These are phyloP conservation scores for Pseudogymnoascus sp. DNA, from an alignment of 2,329 filamentous ascomycete genomes.

Conservation along the genomic window DNA sequence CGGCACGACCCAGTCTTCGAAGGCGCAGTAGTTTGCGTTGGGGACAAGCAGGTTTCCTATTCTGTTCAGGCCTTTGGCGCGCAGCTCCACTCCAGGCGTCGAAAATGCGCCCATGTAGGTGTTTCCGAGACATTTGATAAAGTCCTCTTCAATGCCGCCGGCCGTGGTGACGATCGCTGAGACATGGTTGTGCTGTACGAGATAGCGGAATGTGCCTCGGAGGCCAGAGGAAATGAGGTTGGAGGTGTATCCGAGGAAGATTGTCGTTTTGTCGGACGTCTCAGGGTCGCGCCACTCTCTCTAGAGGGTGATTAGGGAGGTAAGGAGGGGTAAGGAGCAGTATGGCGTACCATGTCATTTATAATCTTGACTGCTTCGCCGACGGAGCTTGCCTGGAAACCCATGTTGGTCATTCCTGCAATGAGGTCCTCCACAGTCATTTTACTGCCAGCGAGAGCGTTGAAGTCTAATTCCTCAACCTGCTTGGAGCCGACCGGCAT, in stretches of 20 bases:
- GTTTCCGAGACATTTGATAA: constrained; percentile 94
- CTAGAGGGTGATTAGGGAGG: constrained; percentile 34
- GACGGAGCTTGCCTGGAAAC: constrained; percentile 71
- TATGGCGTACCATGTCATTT: constrained; percentile 71
- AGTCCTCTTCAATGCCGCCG: constrained; percentile 90
- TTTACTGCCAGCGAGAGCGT: constrained; percentile 61
- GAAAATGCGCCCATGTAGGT: constrained; percentile 88
- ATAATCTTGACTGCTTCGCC: constrained; percentile 85
- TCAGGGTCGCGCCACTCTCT: constrained; percentile 74
- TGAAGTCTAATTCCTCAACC: constrained; percentile 88
- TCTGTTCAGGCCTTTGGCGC: constrained; percentile 80
- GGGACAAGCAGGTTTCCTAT: constrained; percentile 95
- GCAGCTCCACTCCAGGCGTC: constrained; percentile 65
- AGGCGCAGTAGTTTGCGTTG: constrained; percentile 94
- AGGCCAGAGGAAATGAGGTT: constrained; percentile 96
- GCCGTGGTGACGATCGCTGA: constrained; percentile 92
- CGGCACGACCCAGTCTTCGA: constrained; percentile 95
- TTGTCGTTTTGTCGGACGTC: constrained; percentile 71
- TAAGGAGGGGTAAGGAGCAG: not conserved
- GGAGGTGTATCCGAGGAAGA: constrained; percentile 95
- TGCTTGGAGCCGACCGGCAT: constrained; percentile 70
- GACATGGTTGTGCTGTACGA: constrained; percentile 87
- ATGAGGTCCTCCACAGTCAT: constrained; percentile 83
- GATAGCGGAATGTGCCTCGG: constrained; percentile 80
- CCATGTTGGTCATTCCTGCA: constrained; percentile 75